A percentile compares a stretch with the other conserved stretches of the same genome.
These are phyloP conservation scores for Phyllostachys edulis DNA, from an alignment of 176 grass and related monocot species.

Conservation along the genomic window DNA sequence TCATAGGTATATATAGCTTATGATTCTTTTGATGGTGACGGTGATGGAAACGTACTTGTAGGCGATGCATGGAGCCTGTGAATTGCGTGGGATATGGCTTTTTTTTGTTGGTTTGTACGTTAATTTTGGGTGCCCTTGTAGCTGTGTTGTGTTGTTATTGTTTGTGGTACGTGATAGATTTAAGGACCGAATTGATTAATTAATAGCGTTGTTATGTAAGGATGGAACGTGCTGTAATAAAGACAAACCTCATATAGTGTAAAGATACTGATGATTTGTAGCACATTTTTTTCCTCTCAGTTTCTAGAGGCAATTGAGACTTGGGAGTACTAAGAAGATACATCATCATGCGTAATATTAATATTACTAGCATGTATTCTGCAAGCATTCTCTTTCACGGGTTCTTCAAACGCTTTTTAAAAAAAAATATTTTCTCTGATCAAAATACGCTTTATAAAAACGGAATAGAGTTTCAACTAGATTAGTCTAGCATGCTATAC, in stretches of 20 bases:
- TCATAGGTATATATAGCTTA: conserved; percentile 28
- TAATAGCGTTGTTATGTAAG: background rate
- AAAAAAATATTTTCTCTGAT: background rate
- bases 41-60: background rate
- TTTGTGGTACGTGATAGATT: background rate
- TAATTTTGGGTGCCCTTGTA: background rate
- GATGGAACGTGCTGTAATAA: background rate
- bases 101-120: background rate
- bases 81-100: background rate
- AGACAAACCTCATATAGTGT: background rate
- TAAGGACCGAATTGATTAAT: background rate
- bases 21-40: conserved; percentile 27
- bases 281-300: background rate
- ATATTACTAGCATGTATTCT: background rate
- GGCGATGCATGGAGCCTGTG: background rate
- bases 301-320: background rate
- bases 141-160: background rate
- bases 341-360: background rate
- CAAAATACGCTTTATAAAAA: background rate
- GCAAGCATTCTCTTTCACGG: background rate
- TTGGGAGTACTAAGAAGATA: too few relatives aligned
- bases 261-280: background rate
- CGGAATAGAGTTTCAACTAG: background rate
- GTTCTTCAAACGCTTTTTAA: background rate
- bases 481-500: background rate